Conservation (phyloP, 2,329 filamentous ascomycete genomes). For the Zasmidium cellare region DNA sequence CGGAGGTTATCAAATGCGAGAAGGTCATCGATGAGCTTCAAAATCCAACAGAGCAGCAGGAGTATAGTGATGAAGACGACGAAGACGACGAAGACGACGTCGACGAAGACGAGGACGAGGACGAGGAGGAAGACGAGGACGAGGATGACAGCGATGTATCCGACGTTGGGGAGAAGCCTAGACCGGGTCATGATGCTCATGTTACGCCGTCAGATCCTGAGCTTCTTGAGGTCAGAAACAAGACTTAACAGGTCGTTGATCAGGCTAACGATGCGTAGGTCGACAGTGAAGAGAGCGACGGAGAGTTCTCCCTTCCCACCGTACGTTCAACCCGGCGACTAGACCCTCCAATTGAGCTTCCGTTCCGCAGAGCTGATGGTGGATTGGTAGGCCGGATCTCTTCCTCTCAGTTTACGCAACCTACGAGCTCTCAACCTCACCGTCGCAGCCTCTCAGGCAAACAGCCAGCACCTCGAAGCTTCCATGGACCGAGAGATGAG, state of each 20-base stretch:
- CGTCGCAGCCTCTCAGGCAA: constrained; percentile 3
- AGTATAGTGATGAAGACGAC: constrained; percentile 15
- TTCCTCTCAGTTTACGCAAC: constrained; percentile 35
- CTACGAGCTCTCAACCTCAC: constrained; percentile 40
- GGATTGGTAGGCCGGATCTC: constrained; percentile 9
- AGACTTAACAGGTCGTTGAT: background rate
- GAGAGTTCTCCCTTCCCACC: constrained; percentile 19
- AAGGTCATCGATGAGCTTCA: constrained; percentile 40
- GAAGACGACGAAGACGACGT: constrained; percentile 19
- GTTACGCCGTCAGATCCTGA: background rate
- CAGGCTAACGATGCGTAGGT: constrained; percentile 10
- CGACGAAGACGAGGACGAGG: background rate
- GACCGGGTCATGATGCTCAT: background rate
- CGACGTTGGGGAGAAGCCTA: background rate
- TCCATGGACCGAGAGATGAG: constrained; percentile 18
- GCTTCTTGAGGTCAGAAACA: background rate
- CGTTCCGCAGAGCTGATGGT: constrained; percentile 5
- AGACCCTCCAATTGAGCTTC: constrained; percentile 15
- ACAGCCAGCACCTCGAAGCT: constrained; percentile 9
- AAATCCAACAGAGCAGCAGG: constrained; percentile 13
- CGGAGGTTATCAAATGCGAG: constrained; percentile 61
- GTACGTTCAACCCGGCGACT: constrained; percentile 21
- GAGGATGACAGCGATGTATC: background rate
- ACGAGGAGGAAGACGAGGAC: background rate
- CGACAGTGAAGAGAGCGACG: constrained; percentile 24